Base-by-base conservation (phyloP, 1,284 basidiomycete genomes). In the Cutaneotrichosporon dermatis region DNA sequence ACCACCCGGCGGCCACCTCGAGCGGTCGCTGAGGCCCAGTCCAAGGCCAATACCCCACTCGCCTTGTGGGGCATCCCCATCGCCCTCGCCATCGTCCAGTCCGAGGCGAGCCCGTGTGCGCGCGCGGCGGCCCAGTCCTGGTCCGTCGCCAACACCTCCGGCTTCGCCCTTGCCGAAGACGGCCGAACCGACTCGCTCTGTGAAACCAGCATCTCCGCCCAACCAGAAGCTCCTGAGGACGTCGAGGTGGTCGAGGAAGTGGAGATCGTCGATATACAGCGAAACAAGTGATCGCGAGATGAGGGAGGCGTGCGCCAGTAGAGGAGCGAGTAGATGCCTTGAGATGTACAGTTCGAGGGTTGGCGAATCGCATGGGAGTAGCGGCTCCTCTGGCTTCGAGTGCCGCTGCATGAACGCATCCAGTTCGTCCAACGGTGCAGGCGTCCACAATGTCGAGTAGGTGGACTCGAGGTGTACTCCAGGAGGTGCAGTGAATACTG, bases 1-100 rank as follows among this genome's bases (percentile, higher is more conserved):
- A 10, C 89, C 89, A 13, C 88, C 87, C 3, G 91, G 90, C 0
- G 91, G 90, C 90, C 90, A 94, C 5, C 81, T 83, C 51, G 84
- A 83, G 48, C 86, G 66, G 54, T 87, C 85, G 53, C 87, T 83
- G 40, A 93, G 76, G 4, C 84, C 83, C 0, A 85, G 79, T 2
- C 88, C 86, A 4, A 93, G 77, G 1, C 90, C 91, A 5, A 92
- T 83, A 0, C 76, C 76, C 73, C 73, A 73, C 45, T 71, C 71
- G 12, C 63, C 62, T 4, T 65, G 60, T 7, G 13, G 8, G 8
- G 46, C 3, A 16, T 12, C 49, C 6, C 25, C 25, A 25, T 36
- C 37, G 6, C 15, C 7, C 8, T 12, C 40, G 25, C 51, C 54
- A 25, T n/a, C 36, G 13, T 51, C 65, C 6, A 77, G 59, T 6